Evolutionary conservation across 148 eudicot species (phyloP), one percentile per base, ranked within the genome.

Genomic region (Camellia lanceoleosa): DNA sequence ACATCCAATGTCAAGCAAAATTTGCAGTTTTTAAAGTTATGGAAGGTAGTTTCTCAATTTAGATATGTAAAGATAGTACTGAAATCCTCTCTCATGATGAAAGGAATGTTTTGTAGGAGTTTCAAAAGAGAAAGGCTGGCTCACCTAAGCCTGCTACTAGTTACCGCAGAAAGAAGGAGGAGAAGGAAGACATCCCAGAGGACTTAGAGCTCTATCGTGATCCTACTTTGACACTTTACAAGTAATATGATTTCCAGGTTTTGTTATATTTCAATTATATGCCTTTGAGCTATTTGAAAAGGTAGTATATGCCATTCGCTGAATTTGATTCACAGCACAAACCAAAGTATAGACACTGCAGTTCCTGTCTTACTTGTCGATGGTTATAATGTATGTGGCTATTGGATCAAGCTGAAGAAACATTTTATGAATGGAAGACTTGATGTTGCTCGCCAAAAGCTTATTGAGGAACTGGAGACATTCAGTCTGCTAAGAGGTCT

Each of bases 351-450:
- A 67, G 94, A 92, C 67, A 87, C 82, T 74, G 99, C 91, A 79
- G 89, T 78, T 76, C 97, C 99, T 77, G 98, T 97, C 80, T 88
- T 97, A 85, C 97, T 97, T 73, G 98, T 97, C 85, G 99, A 97
- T 89, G 99, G 98, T 56, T 97, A 97, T 81, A 97, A 97, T 82
- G 95, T 97, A 63, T 97, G 99, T 71, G 99, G 99, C 79, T 97
- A 90, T 84, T 97, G 99, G 99, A 81, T 82, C 16, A 97, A 92
- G 85, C 85, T 97, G 85, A 97, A 94, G 89, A 94, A 97, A 81
- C 90, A 97, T 91, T 97, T 97, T 82, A 82, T 87, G 86, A 86
- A 61, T 82, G 99, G 97, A 78, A 86, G 90, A 63, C 98, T 97
- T 85, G 94, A 91, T 69, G 76, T 91, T 79, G 99, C 99, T 75